Evolutionary conservation across 75 land plant species (phyloP).

Genomic region (Gnetum montanum): DNA sequence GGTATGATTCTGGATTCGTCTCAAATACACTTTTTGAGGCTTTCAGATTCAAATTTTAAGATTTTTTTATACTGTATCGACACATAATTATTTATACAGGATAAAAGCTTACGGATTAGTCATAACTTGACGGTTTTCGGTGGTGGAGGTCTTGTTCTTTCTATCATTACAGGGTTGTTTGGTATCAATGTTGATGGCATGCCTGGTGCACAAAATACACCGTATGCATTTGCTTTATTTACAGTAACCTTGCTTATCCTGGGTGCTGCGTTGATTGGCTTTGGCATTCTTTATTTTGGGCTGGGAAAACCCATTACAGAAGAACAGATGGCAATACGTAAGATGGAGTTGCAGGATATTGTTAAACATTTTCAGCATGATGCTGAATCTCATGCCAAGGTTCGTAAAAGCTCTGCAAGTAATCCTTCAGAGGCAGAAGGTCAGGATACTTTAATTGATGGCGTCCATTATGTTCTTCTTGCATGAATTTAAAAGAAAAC

Average conservation of each 20-base stretch:
- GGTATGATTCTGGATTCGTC: conserved; percentile 22
- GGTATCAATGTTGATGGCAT: conserved; percentile 95
- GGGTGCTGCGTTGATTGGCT: conserved; percentile 42
- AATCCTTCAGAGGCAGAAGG: conserved; percentile 28
- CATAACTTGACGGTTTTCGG: conserved; percentile 88
- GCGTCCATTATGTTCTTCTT: conserved; percentile 32
- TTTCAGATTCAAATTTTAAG: not conserved
- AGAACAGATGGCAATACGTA: conserved; percentile 53
- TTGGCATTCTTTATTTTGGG: conserved; percentile 73
- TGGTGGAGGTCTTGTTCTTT: conserved; percentile 78
- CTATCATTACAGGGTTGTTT: conserved; percentile 83
- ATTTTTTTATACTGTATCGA: no score
- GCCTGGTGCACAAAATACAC: conserved; percentile 65
- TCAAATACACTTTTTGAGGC: not conserved
- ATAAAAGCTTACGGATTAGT: conserved; percentile 73
- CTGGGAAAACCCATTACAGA: conserved; percentile 56
- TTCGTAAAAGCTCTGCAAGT: conserved; percentile 21
- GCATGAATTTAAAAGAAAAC: no score
- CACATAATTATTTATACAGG: conserved; percentile 27
- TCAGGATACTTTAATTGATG: conserved; percentile 17
- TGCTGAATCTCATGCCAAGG: conserved; percentile 85
- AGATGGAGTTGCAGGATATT: conserved; percentile 64
- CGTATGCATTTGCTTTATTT: conserved; percentile 73
- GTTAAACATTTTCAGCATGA: conserved; percentile 70
- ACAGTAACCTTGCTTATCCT: conserved; percentile 33